Conservation (phyloP, 345 rosid species). For the Physaria fendleri region DNA sequence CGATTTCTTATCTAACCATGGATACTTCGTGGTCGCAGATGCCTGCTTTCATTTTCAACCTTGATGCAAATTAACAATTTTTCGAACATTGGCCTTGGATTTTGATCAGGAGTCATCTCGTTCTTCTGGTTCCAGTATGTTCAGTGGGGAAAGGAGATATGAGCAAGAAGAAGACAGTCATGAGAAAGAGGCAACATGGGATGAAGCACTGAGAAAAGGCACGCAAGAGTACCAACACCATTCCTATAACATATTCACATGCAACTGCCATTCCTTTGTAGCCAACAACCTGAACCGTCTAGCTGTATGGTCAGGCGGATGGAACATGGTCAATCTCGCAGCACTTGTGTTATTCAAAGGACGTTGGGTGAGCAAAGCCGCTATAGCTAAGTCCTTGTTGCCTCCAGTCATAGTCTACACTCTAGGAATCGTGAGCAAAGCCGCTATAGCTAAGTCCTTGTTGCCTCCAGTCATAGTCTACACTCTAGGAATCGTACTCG, state of each 20-base stretch:
- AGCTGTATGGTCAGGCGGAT: conserved; percentile 58
- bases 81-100: background rate
- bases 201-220: conserved; percentile 57
- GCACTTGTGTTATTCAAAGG: conserved; percentile 63
- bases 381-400: conserved; percentile 46
- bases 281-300: conserved; percentile 85
- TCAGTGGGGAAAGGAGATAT: conserved; percentile 31
- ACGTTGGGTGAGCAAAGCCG: conserved; percentile 62
- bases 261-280: conserved; percentile 96
- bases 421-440: conserved; percentile 51
- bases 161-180: conserved; percentile 22
- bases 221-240: conserved; percentile 81
- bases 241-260: conserved; percentile 73
- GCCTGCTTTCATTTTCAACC: background rate
- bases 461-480: conserved; percentile 49
- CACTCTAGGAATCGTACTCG: conserved; percentile 48
- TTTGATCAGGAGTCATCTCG: conserved; percentile 39
- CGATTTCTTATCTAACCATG: conserved; percentile 40
- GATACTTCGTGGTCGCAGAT: conserved; percentile 52
- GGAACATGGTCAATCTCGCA: conserved; percentile 88
- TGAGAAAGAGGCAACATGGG: conserved; percentile 54
- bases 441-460: conserved; percentile 44
- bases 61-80: background rate
- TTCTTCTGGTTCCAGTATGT: conserved; percentile 25
- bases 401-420: conserved; percentile 46